A percentile compares a stretch with the other conserved stretches of the same genome.
Evolutionary conservation across 306 rosid species (phyloP).

Genomic region (Inga oerstediana): DNA sequence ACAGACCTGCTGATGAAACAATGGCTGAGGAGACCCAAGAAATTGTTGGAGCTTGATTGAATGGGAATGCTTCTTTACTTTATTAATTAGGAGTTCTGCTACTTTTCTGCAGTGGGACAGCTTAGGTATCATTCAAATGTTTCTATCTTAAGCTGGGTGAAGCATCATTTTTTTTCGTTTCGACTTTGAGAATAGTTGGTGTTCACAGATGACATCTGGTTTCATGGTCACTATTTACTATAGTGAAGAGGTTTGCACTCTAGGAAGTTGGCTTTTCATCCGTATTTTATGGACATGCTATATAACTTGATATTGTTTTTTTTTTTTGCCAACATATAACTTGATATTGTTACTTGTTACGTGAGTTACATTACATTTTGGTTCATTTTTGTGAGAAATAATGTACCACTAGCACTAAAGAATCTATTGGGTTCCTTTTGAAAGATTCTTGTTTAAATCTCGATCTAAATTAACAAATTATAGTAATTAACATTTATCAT

Average conservation of each 20-base stretch:
- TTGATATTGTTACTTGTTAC: background rate
- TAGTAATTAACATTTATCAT: background rate
- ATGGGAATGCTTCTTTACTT: background rate
- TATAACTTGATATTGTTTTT: background rate
- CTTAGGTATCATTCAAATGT: background rate
- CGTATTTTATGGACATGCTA: background rate
- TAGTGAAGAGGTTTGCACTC: background rate
- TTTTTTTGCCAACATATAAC: no score
- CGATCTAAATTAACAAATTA: background rate
- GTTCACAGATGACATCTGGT: background rate
- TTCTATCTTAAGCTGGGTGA: background rate
- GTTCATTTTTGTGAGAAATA: background rate
- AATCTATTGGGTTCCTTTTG: background rate
- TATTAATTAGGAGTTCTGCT: background rate
- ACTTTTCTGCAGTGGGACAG: background rate
- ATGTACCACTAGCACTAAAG: background rate
- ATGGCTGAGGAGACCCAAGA: slow-evolving; percentile 58
- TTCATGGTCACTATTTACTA: background rate
- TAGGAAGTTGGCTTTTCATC: background rate
- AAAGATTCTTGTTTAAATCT: background rate
- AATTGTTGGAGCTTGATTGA: slow-evolving; percentile 70
- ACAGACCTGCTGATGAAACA: slow-evolving; percentile 77
- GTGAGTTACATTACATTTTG: background rate
- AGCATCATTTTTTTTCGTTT: background rate
- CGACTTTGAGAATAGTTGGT: background rate